Evolutionary conservation across 352 stramenopile genomes (phyloP).

Genomic region (Hyphochytrium catenoides): DNA sequence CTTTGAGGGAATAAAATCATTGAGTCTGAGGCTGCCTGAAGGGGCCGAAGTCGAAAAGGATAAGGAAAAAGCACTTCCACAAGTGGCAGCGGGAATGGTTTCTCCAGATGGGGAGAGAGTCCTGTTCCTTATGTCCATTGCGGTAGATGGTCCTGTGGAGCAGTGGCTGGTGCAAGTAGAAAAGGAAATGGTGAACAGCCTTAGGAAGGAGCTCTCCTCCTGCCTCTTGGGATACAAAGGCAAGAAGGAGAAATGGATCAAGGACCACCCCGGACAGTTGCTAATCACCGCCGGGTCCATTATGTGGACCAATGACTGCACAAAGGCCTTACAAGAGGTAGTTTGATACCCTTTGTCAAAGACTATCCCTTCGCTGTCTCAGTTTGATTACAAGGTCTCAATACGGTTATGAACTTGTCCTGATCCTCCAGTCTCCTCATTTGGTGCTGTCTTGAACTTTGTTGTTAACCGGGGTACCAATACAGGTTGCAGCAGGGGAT

Average conservation of each 20-base stretch:
- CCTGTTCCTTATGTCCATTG: slow-evolving; percentile 49
- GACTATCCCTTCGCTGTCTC: too few species aligned
- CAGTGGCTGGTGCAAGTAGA: slow-evolving; percentile 62
- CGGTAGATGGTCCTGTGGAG: slow-evolving; percentile 68
- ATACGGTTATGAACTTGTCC: too few species aligned
- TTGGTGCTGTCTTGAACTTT: too few species aligned
- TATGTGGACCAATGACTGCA: slow-evolving; percentile 73
- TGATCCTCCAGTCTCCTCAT: too few species aligned
- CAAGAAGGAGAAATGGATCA: slow-evolving; percentile 88
- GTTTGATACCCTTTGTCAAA: too few species aligned
- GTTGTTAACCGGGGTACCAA: too few species aligned
- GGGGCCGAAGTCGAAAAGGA: slow-evolving; percentile 42
- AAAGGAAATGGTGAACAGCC: slow-evolving; percentile 43
- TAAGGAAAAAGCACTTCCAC: too few species aligned
- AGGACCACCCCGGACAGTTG: slow-evolving; percentile 71
- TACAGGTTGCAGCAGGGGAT: slow-evolving; percentile 59
- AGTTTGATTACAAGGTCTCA: too few species aligned
- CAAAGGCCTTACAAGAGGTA: slow-evolving; percentile 72
- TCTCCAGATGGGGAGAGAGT: slow-evolving; percentile 65
- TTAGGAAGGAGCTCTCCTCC: slow-evolving; percentile 57
- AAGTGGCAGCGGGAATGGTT: slow-evolving; percentile 63
- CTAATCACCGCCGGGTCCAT: slow-evolving; percentile 78
- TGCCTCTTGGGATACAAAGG: slow-evolving; percentile 61
- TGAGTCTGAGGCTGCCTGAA: slow-evolving; percentile 30
- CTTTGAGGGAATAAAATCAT: slow-evolving; percentile 65